A percentile compares a stretch with the other conserved stretches of the same genome.
phyloP scores from a whole-genome alignment of 1,139 yeast genomes.

The Magnusiomyces tetraspermus region DNA sequence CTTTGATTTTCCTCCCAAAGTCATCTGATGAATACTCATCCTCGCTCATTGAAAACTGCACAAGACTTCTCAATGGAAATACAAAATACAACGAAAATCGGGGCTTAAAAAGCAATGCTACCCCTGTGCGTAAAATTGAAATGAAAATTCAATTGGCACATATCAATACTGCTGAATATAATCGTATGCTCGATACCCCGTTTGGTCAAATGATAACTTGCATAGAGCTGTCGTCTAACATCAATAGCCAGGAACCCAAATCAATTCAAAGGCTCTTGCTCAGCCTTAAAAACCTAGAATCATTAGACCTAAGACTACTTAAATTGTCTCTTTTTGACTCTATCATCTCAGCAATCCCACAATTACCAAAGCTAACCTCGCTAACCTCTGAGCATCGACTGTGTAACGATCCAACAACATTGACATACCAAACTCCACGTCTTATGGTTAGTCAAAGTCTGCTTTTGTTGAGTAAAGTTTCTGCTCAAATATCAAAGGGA shows the following conservation, averaged over 20 bases:
- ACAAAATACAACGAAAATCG: neutral
- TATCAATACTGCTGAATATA: neutral
- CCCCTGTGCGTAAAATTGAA: neutral
- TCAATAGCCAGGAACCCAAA: neutral
- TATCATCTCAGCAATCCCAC: neutral
- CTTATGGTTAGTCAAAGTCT: neutral
- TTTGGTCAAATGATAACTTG: neutral
- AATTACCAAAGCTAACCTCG: neutral
- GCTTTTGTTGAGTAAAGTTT: neutral
- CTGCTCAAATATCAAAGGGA: neutral
- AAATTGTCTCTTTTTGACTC: neutral
- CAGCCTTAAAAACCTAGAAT: neutral
- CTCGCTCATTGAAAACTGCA: neutral
- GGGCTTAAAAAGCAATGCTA: neutral
- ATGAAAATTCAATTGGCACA: neutral
- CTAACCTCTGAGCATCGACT: neutral
- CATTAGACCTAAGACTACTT: neutral
- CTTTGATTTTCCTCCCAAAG: neutral
- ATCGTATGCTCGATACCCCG: neutral
- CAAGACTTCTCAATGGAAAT: neutral
- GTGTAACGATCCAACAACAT: neutral
- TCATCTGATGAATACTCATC: neutral
- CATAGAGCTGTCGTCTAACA: neutral
- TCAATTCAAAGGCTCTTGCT: neutral
- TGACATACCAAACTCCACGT: neutral